Evolutionary conservation across 225 moss, liverwort and hornwort genomes (phyloP).

Genomic region (Ulota crispa): DNA sequence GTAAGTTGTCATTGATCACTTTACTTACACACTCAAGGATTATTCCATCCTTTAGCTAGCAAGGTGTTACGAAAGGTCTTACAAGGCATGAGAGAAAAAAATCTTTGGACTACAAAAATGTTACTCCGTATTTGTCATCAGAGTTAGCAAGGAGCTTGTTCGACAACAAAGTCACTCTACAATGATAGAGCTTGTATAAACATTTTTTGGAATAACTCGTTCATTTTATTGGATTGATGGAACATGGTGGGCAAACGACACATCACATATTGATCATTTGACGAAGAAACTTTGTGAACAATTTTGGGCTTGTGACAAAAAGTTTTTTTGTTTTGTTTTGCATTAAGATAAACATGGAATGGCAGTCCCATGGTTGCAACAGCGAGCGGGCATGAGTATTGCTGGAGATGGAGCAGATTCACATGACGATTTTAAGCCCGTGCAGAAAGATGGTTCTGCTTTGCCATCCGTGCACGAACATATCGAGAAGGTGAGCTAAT

Average conservation of each 20-base stretch:
- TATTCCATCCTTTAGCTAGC: neutral
- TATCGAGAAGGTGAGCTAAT: conserved; percentile 57
- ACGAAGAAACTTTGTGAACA: neutral
- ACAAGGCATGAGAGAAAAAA: neutral
- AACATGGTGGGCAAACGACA: neutral
- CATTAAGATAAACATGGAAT: conserved; percentile 1
- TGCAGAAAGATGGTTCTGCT: conserved; percentile 46
- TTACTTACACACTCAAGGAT: neutral
- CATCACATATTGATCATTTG: neutral
- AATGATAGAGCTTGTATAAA: neutral
- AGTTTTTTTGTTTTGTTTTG: neutral
- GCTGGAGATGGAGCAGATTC: conserved; percentile 70
- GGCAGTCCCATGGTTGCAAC: conserved; percentile 53
- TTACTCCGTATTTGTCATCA: neutral
- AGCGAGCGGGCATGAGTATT: conserved; percentile 51
- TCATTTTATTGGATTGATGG: neutral
- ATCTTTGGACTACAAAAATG: neutral
- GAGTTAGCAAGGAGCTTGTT: neutral
- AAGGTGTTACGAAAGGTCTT: no score
- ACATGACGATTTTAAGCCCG: conserved; percentile 86
- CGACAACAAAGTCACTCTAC: no score
- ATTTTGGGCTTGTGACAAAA: neutral
- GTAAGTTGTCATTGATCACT: neutral
- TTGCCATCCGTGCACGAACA: conserved; percentile 61
- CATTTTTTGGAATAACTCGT: neutral